Evolutionary conservation across 2,329 filamentous ascomycete species (phyloP), one percentile per base, ranked within the genome.

Genomic region (Ophiostoma sp.): DNA sequence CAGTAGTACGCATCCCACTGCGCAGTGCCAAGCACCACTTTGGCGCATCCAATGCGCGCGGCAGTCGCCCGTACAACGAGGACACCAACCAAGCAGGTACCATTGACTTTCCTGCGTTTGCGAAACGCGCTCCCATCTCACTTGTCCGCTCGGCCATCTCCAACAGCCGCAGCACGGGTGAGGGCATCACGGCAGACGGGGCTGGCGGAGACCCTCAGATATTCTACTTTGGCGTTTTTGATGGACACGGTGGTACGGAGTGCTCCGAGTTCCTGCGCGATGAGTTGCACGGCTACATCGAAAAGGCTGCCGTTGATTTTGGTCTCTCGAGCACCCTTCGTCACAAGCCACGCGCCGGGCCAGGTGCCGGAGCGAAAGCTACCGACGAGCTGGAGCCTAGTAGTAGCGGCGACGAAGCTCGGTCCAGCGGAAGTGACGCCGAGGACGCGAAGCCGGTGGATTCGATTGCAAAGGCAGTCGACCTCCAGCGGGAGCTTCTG

Each of bases 181-280:
- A 87, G 78, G 87, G 85, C 65, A 91, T 85, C 38, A 86, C 83
- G 9, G 91, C 92, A 5, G 90, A 91, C 69, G 90, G 89, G 72
- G 87, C 90, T 1, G 66, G 58, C 6, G 94, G 94, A 2, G 94
- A 98, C 75, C 94, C 94, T 1, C 94, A 98, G 76, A 89, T 98
- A 45, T 99, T 99, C 78, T 99, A 98, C 78, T 99, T 97, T 82
- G 93, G 87, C 1, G 88, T 98, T 1, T 99, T 98, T 75, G 95
- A 99, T 78, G 95, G 95, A 2, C 95, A 99, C 79, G 95, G 95
- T 9, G 95, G 95, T 27, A 85, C 82, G 27, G 91, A 97, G 76
- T 98, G 95, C 77, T 93, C 92, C 70, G 88, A 89, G 18, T 98
- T 97, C 74, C 78, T 98, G 72, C 85, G 88, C 69, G 91, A 97